These are phyloP conservation scores for Isatis lusitanica DNA, from an alignment of 441 rosid species.

Conservation along the genomic window DNA sequence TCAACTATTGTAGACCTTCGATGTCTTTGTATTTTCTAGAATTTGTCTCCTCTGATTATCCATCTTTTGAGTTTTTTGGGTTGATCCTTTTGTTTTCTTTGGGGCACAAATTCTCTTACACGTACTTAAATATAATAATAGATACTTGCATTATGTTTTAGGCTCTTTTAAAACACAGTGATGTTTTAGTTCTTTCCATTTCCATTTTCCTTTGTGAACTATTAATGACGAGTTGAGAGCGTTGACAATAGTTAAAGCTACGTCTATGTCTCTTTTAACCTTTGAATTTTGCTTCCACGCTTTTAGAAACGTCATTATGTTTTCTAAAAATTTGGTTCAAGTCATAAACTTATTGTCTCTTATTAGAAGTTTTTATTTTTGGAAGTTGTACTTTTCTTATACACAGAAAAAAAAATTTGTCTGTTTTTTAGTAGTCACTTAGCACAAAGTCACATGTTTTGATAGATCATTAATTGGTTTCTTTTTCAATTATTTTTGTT, in stretches of 20 bases:
- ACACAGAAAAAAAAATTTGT: neutral
- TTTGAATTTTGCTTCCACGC: constrained; percentile 19
- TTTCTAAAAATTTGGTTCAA: neutral
- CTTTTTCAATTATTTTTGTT: neutral
- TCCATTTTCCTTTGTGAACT: too few relatives aligned
- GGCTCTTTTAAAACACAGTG: too few relatives aligned
- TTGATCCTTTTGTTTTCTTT: constrained; percentile 28
- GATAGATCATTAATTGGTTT: neutral
- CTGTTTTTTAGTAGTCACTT: neutral
- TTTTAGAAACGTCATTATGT: constrained; percentile 4
- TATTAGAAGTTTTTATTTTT: neutral
- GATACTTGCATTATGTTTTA: too few relatives aligned
- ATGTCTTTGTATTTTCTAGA: constrained; percentile 24
- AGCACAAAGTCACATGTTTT: constrained; percentile 15
- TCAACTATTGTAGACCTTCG: constrained; percentile 34
- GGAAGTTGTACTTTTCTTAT: constrained; percentile 17
- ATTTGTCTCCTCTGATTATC: constrained; percentile 14
- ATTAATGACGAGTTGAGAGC: constrained; percentile 22
- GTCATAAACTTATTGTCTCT: neutral
- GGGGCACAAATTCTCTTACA: constrained; percentile 1
- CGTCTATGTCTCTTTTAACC: neutral
- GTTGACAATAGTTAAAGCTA: constrained; percentile 26
- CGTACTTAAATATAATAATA: neutral
- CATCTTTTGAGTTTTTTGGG: constrained; percentile 24
- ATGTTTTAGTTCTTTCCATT: too few relatives aligned